These are phyloP conservation scores for Davidsoniella australis DNA, from an alignment of 2,329 filamentous ascomycete species.

Conservation along the genomic window DNA sequence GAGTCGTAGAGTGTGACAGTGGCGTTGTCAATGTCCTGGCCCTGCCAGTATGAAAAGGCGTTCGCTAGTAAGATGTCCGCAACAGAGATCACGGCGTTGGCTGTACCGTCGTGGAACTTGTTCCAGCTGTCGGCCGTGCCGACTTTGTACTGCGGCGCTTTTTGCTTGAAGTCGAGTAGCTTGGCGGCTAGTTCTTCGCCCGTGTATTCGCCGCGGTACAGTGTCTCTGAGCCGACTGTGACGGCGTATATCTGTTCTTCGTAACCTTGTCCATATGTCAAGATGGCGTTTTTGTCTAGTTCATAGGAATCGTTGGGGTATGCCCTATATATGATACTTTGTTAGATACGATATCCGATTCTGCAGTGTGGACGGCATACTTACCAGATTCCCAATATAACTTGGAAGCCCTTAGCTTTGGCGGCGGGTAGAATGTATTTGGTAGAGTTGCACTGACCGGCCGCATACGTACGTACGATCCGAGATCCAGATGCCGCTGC, in stretches of 20 bases:
- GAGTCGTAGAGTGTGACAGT: conserved; percentile 50
- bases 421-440: conserved; percentile 48
- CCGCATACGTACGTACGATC: conserved; percentile 49
- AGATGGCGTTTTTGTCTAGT: conserved; percentile 37
- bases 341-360: not conserved
- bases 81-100: conserved; percentile 41
- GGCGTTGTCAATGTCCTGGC: conserved; percentile 34
- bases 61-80: conserved; percentile 48
- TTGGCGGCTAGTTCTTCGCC: conserved; percentile 40
- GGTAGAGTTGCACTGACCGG: conserved; percentile 47
- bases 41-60: conserved; percentile 60
- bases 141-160: conserved; percentile 37
- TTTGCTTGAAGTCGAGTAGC: conserved; percentile 42
- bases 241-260: conserved; percentile 47
- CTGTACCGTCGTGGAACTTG: conserved; percentile 51
- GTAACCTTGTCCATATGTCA: conserved; percentile 28
- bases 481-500: conserved; percentile 30
- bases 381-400: conserved; percentile 54
- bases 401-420: conserved; percentile 45
- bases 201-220: conserved; percentile 53
- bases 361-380: conserved; percentile 13
- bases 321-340: conserved; percentile 28
- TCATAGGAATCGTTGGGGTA: conserved; percentile 45
- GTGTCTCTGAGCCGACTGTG: conserved; percentile 52
- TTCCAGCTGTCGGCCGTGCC: conserved; percentile 61